phyloP scores from a whole-genome alignment of 2,329 filamentous ascomycete genomes.

The Pleoardoris graminearum region DNA sequence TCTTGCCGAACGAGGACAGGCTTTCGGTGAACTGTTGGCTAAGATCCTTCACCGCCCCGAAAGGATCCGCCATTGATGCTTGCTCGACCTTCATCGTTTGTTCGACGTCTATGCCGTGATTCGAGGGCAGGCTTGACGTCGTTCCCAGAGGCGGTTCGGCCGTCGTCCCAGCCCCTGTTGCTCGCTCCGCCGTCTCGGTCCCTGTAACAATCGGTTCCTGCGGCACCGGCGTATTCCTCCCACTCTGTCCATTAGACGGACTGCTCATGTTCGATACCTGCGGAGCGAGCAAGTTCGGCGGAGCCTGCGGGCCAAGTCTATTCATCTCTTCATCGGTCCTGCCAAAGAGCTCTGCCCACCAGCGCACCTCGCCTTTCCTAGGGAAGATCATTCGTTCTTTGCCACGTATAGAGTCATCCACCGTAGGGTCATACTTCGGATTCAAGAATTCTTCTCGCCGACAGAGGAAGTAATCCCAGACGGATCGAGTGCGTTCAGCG shows the following conservation, averaged over 20 bases:
- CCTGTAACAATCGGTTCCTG: constrained; percentile 42
- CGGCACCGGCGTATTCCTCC: constrained; percentile 30
- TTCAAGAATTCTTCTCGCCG: constrained; percentile 82
- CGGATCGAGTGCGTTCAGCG: constrained; percentile 74
- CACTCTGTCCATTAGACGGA: constrained; percentile 27
- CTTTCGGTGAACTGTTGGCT: constrained; percentile 36
- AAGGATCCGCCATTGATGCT: constrained; percentile 10
- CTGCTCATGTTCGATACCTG: constrained; percentile 29
- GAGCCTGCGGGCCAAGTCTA: constrained; percentile 46
- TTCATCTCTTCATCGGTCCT: constrained; percentile 94
- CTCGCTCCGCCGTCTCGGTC: constrained; percentile 37
- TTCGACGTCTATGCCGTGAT: neutral
- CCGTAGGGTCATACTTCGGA: constrained; percentile 70
- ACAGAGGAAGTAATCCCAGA: constrained; percentile 94
- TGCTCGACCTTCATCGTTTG: neutral
- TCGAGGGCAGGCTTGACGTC: constrained; percentile 15
- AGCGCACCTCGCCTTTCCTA: constrained; percentile 74
- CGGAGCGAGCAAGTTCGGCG: constrained; percentile 26
- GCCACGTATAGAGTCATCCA: constrained; percentile 79
- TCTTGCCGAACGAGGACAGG: constrained; percentile 33
- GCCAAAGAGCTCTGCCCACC: constrained; percentile 91
- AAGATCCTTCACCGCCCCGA: constrained; percentile 33
- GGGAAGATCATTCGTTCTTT: constrained; percentile 86
- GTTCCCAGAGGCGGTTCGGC: constrained; percentile 13
- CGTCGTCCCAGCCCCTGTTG: constrained; percentile 37